Base-by-base conservation (phyloP, 805 yeast genomes). In the Starmerella sirachaensis region DNA sequence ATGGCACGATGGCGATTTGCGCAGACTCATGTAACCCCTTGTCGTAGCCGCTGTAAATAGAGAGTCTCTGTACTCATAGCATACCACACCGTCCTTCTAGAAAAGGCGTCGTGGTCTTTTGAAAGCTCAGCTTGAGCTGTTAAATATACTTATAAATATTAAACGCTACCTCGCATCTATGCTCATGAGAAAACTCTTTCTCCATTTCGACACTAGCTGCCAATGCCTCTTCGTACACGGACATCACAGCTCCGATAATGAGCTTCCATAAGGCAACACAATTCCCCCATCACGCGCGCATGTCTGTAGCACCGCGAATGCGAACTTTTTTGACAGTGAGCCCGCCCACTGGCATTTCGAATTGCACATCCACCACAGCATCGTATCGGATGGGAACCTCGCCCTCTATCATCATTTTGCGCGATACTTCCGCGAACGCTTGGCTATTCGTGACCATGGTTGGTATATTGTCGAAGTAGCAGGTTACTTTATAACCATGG, bases 381-480 rank as follows among this genome's bases (percentile, higher is more conserved):
- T 60, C 57, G 28, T 66, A 60, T 13, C 41, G 47, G 10, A 68
- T 48, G 1, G 41, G 42, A 0, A 68, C 59, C n/a, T 57, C 50
- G 0, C 76, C 76, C 2, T 41, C 38, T 6, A 55, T 40, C 18
- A 72, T 36, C 2, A 72, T 56, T 26, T 64, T 64, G 29, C 61
- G 60, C n/a, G 67, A 53, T 10, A 72, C 66, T 29, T 56, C 49
- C 0, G 69, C 61, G 40, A 71, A 64, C 23, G 60, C 62, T 2
- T 58, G 36, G 22, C 59, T 52, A 43, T 72, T 59, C 0, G 60
- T 56, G n/a, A 73, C 59, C 12, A 57, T 51, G 33, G 72, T 52
- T 6, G 66, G 63, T 28, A 68, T 61, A 29, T 64, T 57, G n/a
- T 61, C 59, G 20, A 72, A 53, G 29, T 51, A 57, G 32, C 71